A percentile compares a stretch with the other conserved stretches of the same genome.
Conservation (phyloP, 352 stramenopile species). For the Pythium periplocum region DNA sequence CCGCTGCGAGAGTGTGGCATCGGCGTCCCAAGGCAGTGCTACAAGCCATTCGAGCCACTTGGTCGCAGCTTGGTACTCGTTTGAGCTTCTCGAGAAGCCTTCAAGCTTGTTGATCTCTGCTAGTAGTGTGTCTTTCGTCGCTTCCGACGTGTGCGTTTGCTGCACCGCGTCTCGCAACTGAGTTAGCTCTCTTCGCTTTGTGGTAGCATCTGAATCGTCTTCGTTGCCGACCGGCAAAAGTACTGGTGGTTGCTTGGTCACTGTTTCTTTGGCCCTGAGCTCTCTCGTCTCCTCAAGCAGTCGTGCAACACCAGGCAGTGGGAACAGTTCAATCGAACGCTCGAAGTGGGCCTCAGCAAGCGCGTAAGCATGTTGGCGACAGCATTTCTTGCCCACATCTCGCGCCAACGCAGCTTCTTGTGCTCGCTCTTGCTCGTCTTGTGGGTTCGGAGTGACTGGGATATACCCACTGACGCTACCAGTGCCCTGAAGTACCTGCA, state of each 20-base stretch:
- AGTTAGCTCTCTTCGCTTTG: constrained; percentile 1
- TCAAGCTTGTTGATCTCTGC: constrained; percentile 48
- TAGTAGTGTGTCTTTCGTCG: constrained; percentile 28
- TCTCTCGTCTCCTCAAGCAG: constrained; percentile 30
- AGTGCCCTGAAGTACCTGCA: constrained; percentile 28
- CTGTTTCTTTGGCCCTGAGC: constrained; percentile 1
- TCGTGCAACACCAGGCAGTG: constrained; percentile 44
- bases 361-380: constrained; percentile 32
- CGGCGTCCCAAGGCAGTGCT: constrained; percentile 36
- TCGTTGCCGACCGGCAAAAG: too few relatives aligned
- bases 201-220: too few relatives aligned
- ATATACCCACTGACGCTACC: not conserved
- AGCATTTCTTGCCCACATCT: constrained; percentile 59
- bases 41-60: constrained; percentile 66
- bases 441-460: too few relatives aligned
- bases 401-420: constrained; percentile 54
- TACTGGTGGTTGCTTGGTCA: too few relatives aligned
- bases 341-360: constrained; percentile 58
- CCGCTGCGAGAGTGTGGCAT: constrained; percentile 17
- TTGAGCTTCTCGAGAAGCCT: constrained; percentile 13
- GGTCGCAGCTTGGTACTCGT: constrained; percentile 26
- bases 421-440: constrained; percentile 30
- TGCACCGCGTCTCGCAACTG: constrained; percentile 19
- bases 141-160: constrained; percentile 13
- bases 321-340: constrained; percentile 45